Conservation (phyloP, 495 filamentous ascomycete genomes). For the Penicillium angulare region DNA sequence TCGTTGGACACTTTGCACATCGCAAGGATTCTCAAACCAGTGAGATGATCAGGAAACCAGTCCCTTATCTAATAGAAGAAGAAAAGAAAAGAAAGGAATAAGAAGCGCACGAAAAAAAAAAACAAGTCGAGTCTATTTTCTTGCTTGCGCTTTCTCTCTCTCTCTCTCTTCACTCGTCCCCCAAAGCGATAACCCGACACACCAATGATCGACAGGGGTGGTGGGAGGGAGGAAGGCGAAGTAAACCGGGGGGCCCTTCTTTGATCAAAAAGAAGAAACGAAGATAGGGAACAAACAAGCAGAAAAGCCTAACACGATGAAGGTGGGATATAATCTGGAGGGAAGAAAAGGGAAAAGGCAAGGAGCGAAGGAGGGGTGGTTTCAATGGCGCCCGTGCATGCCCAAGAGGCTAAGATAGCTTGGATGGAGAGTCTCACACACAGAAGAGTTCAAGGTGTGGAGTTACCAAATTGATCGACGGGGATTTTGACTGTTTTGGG, state of each 20-base stretch:
- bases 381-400: conserved; percentile 17
- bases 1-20: background rate
- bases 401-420: conserved; percentile 1
- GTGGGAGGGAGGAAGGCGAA: background rate
- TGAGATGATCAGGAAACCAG: conserved; percentile 16
- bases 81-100: background rate
- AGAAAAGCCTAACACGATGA: no score
- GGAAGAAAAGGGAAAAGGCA: conserved; percentile 5
- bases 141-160: background rate
- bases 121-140: no score
- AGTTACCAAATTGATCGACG: conserved; percentile 1
- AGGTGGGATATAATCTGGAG: conserved; percentile 4
- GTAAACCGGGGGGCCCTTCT: background rate
- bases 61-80: conserved; percentile 8
- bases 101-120: no score
- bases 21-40: background rate
- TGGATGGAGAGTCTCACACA: background rate
- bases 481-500: background rate
- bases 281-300: conserved; percentile 2
- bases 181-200: background rate
- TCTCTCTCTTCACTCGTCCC: background rate
- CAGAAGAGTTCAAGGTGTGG: conserved; percentile 5
- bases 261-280: background rate
- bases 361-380: conserved; percentile 10
- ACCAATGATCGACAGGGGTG: conserved; percentile 24